A percentile compares a stretch with the other conserved stretches of the same genome.
phyloP scores from a whole-genome alignment of 83 land plant species.

The Picea abies region DNA sequence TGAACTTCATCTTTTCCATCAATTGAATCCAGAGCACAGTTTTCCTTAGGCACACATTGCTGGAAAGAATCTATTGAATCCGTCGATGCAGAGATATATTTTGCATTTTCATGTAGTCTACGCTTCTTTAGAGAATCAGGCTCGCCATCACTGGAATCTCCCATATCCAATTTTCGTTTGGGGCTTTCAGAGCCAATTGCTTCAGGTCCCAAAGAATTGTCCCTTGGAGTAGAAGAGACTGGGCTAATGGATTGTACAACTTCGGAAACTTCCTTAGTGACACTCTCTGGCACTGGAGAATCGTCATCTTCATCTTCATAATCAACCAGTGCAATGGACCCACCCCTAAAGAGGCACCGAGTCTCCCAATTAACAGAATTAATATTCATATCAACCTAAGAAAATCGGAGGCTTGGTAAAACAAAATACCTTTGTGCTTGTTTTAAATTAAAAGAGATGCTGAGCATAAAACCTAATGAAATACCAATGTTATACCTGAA shows the following conservation, averaged over 20 bases:
- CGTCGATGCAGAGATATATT: background rate
- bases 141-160: background rate
- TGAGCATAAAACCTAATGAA: background rate
- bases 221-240: slow-evolving; percentile 3
- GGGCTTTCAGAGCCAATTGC: background rate
- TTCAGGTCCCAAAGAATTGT: background rate
- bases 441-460: too few relatives aligned
- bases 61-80: background rate
- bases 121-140: slow-evolving; percentile 1
- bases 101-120: background rate
- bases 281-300: slow-evolving; percentile 19
- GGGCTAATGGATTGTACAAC: background rate
- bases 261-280: slow-evolving; percentile 17
- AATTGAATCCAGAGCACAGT: background rate
- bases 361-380: background rate
- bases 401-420: too few relatives aligned
- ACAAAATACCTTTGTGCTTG: too few relatives aligned
- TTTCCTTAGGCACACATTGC: background rate
- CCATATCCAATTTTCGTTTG: background rate
- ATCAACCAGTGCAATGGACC: slow-evolving; percentile 77
- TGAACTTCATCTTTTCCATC: background rate
- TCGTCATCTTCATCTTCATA: slow-evolving; percentile 95
- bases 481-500: slow-evolving; percentile 33
- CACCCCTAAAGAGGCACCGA: slow-evolving; percentile 27
- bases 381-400: too few relatives aligned